Evolutionary conservation across 2,329 filamentous ascomycete genomes (phyloP).

Genomic region (Parastagonospora nodorum): DNA sequence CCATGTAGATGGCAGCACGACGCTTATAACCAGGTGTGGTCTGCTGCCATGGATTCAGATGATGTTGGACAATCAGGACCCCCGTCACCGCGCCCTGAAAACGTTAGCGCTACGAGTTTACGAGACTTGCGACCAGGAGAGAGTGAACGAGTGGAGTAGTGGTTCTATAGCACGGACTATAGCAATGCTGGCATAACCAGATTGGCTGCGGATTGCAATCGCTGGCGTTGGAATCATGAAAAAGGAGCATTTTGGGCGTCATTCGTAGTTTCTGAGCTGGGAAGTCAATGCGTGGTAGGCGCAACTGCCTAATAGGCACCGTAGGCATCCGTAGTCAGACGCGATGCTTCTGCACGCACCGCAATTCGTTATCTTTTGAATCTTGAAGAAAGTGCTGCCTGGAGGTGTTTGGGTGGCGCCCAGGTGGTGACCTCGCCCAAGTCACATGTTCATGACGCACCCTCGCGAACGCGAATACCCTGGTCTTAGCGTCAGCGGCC

Average conservation of each 20-base stretch:
- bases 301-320: constrained; percentile 2
- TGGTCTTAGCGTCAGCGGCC: constrained; percentile 2
- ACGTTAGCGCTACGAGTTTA: constrained; percentile 64
- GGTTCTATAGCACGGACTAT: constrained; percentile 29
- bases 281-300: constrained; percentile 2
- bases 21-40: constrained; percentile 77
- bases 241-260: constrained; percentile 5
- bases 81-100: constrained; percentile 58
- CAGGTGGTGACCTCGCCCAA: background rate
- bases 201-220: background rate
- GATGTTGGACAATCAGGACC: constrained; percentile 55
- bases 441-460: constrained; percentile 20
- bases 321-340: constrained; percentile 4
- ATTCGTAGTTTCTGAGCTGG: constrained; percentile 4
- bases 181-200: constrained; percentile 6
- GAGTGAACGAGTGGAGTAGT: constrained; percentile 69
- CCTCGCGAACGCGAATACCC: background rate
- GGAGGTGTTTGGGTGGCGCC: background rate
- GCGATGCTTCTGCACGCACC: background rate
- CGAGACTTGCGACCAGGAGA: constrained; percentile 69
- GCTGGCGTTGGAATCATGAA: background rate
- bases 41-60: constrained; percentile 75
- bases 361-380: background rate
- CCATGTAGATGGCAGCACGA: constrained; percentile 74
- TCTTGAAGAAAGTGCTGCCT: constrained; percentile 5